These are phyloP conservation scores for Neurospora sublineolata DNA, from an alignment of 495 filamentous ascomycete genomes.

Conservation along the genomic window DNA sequence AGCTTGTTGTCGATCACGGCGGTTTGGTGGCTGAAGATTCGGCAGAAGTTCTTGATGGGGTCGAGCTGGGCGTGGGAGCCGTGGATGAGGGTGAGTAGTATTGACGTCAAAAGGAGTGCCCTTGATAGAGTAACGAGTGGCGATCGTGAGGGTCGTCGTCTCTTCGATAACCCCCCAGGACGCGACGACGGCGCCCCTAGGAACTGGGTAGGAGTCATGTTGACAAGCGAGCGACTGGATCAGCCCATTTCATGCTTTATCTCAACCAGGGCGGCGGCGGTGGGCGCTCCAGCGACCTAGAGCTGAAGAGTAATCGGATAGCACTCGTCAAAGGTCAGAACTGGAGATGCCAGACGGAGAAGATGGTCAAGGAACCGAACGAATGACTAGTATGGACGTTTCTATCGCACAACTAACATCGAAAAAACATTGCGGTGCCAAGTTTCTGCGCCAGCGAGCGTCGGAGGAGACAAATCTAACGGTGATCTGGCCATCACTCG, in stretches of 20 bases:
- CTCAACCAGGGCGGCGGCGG: not conserved
- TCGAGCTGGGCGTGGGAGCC: conserved; percentile 12
- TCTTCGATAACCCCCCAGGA: not conserved
- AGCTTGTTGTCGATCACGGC: conserved; percentile 37
- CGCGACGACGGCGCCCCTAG: not conserved
- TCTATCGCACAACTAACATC: not conserved
- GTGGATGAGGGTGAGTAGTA: not conserved
- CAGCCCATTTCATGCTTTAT: not conserved
- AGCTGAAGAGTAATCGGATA: not conserved
- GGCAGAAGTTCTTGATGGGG: conserved; percentile 38
- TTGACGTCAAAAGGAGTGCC: not conserved
- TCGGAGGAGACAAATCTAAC: not conserved
- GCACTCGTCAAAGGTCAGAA: not conserved
- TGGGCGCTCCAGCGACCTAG: not conserved
- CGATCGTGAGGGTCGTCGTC: not conserved
- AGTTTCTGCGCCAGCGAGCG: not conserved
- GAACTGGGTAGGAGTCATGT: not conserved
- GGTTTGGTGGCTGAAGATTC: conserved; percentile 40
- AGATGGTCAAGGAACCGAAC: not conserved
- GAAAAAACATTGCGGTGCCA: not conserved
- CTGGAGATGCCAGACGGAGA: not conserved
- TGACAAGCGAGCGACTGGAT: not conserved
- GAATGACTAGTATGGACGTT: not conserved
- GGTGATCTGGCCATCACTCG: not conserved
- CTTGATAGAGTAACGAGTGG: not conserved